Conservation (phyloP, 73 alveolate species). For the Tetrahymena malaccensis region DNA sequence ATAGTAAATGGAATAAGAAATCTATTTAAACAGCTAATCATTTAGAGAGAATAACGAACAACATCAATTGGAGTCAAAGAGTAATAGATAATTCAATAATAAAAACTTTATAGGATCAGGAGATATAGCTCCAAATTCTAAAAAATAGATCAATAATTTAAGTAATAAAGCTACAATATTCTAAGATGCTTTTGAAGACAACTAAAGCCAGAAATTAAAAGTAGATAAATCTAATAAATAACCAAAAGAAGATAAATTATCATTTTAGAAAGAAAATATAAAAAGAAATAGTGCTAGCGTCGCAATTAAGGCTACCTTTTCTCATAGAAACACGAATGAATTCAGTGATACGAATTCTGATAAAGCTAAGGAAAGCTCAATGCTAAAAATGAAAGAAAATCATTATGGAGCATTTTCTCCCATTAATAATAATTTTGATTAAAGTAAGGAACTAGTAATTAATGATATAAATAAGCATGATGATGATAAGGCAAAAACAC, state of each 20-base stretch:
- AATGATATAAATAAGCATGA: background rate
- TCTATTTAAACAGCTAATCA: background rate
- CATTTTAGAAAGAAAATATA: background rate
- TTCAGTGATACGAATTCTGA: background rate
- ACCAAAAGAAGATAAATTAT: background rate
- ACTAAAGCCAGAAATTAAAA: no score
- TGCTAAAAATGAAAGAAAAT: background rate
- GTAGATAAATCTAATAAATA: background rate
- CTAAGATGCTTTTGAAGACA: background rate
- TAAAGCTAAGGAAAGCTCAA: background rate
- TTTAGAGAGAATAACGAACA: background rate
- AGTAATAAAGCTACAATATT: background rate
- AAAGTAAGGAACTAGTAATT: background rate
- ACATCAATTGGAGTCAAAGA: background rate
- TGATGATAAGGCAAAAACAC: background rate
- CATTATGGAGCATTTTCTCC: background rate
- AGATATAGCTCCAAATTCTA: background rate
- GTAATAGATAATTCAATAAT: background rate
- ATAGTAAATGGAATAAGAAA: background rate
- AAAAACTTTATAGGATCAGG: background rate
- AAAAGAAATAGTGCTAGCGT: background rate
- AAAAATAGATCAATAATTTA: background rate
- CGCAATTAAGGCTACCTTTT: background rate
- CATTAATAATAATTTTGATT: background rate
- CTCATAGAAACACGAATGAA: background rate